A percentile compares a stretch with the other conserved stretches of the same genome.
phyloP scores from a whole-genome alignment of 2,329 filamentous ascomycete genomes.

The Plectosphaerella plurivora region DNA sequence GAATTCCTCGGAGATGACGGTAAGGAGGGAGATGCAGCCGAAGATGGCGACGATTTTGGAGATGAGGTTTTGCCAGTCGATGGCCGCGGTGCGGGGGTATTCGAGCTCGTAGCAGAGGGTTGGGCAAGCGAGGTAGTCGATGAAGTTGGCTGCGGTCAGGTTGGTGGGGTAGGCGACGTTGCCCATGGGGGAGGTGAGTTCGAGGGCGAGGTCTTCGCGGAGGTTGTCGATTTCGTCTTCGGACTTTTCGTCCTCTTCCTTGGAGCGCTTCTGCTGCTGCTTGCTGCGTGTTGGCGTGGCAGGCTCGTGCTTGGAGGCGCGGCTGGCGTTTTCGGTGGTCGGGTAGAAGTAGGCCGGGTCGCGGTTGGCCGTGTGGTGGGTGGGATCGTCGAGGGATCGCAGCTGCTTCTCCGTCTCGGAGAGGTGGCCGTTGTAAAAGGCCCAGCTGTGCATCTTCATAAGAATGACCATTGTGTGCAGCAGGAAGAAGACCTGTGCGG shows the following conservation, averaged over 20 bases:
- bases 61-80: conserved; percentile 75
- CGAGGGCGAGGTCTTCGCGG: conserved; percentile 81
- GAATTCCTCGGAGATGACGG: conserved; percentile 88
- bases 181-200: conserved; percentile 87
- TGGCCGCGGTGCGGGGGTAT: conserved; percentile 74
- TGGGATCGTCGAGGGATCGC: conserved; percentile 71
- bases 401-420: conserved; percentile 81
- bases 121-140: conserved; percentile 85
- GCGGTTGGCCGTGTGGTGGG: conserved; percentile 38
- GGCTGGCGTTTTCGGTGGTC: conserved; percentile 49
- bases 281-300: conserved; percentile 1
- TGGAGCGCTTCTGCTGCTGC: conserved; percentile 12
- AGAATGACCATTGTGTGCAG: conserved; percentile 86
- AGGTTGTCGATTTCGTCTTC: conserved; percentile 60
- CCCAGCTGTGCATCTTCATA: conserved; percentile 99
- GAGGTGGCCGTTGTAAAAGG: conserved; percentile 96
- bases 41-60: conserved; percentile 88
- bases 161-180: conserved; percentile 88
- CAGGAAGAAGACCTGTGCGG: conserved; percentile 89
- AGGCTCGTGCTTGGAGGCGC: conserved; percentile 16
- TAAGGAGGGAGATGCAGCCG: conserved; percentile 93
- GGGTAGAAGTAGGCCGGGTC: conserved; percentile 76
- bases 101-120: conserved; percentile 97
- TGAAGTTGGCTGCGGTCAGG: conserved; percentile 75
- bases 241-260: conserved; percentile 20